Conservation (phyloP, 2,329 filamentous ascomycete genomes). For the Pseudocercospora eumusae region DNA sequence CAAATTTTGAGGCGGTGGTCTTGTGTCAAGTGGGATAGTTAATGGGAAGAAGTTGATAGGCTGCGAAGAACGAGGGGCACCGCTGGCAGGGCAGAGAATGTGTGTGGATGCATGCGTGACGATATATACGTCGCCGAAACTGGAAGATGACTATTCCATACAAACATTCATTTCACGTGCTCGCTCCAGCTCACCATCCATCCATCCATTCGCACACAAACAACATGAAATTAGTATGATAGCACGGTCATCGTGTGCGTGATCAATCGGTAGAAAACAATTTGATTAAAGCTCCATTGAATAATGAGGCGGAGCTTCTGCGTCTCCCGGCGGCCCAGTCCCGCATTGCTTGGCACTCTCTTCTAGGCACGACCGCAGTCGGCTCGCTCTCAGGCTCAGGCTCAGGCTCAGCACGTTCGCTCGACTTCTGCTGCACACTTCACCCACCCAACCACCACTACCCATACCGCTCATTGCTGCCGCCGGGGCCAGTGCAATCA, state of each 20-base stretch:
- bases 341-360: conserved; percentile 8
- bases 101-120: not conserved
- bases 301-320: not conserved
- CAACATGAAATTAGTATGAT: not conserved
- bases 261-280: not conserved
- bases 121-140: not conserved
- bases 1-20: conserved; percentile 1
- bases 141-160: not conserved
- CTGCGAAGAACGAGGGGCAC: not conserved
- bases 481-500: conserved; percentile 45
- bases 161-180: not conserved
- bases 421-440: conserved; percentile 13
- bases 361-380: not conserved
- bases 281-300: not conserved
- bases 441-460: conserved; percentile 21
- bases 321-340: not conserved
- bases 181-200: not conserved
- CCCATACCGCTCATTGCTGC: conserved; percentile 19
- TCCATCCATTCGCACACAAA: not conserved
- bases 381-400: not conserved
- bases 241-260: not conserved
- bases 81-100: too few species aligned
- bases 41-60: not conserved
- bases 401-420: not conserved
- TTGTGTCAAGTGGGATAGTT: conserved; percentile 2